phyloP scores from a whole-genome alignment of 2,329 filamentous ascomycete genomes.

The Zopfia rhizophila region DNA sequence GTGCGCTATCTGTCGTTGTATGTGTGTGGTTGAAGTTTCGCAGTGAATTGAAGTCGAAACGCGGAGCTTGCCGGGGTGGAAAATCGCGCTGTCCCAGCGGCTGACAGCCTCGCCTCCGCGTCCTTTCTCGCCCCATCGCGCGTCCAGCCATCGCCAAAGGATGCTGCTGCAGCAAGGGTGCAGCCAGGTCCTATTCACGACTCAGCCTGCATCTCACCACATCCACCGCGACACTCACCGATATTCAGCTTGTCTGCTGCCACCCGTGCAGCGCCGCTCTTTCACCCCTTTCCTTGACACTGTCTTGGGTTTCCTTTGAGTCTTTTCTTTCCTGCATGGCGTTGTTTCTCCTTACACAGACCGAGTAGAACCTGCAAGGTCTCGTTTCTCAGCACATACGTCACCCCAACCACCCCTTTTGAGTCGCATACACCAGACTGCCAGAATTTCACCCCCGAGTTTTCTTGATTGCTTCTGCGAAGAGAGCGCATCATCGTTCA shows the following conservation, averaged over 20 bases:
- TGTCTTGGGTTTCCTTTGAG: slow-evolving; percentile 11
- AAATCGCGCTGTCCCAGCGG: not conserved
- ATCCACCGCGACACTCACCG: slow-evolving; percentile 2
- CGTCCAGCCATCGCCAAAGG: not conserved
- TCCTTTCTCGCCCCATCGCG: not conserved
- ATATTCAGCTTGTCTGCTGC: no score
- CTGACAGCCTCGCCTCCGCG: slow-evolving; percentile 6
- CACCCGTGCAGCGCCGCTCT: slow-evolving; percentile 42
- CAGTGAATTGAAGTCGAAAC: no score
- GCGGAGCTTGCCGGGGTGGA: no score
- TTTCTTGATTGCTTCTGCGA: no score
- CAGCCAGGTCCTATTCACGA: slow-evolving; percentile 4
- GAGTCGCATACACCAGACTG: slow-evolving; percentile 3
- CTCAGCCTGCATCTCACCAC: slow-evolving; percentile 2
- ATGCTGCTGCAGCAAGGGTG: not conserved
- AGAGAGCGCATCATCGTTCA: no score
- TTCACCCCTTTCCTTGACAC: slow-evolving; percentile 27
- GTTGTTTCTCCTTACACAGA: slow-evolving; percentile 18
- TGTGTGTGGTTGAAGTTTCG: not conserved
- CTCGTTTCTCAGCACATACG: slow-evolving; percentile 30
- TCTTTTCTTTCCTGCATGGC: slow-evolving; percentile 15
- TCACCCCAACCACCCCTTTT: slow-evolving; percentile 45
- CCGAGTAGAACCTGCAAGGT: slow-evolving; percentile 30
- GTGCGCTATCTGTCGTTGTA: not conserved
- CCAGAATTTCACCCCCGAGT: not conserved